Conservation (phyloP, 495 filamentous ascomycete species). For the Aspergillus heteromorphus region DNA sequence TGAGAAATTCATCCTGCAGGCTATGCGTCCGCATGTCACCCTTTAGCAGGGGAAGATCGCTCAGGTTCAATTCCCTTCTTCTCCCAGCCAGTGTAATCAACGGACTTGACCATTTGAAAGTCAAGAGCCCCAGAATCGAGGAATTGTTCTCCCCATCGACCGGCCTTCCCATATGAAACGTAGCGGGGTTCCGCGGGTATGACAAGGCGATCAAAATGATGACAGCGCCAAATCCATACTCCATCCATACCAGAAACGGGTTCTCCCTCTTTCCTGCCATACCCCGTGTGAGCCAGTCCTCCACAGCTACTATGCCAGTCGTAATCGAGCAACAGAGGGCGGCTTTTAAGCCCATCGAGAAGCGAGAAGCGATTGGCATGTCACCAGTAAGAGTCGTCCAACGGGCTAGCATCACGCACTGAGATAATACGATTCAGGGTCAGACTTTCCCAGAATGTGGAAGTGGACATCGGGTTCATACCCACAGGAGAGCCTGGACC, state of each 20-base stretch:
- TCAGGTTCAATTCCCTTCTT: conserved; percentile 49
- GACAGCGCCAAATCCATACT: conserved; percentile 14
- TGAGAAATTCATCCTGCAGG: conserved; percentile 38
- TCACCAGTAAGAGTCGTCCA: too few species aligned
- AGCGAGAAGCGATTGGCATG: too few species aligned
- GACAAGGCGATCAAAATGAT: not conserved
- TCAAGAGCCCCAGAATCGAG: conserved; percentile 52
- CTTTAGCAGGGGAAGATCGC: conserved; percentile 44
- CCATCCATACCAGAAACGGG: not conserved
- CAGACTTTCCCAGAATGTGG: too few species aligned
- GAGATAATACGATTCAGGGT: too few species aligned
- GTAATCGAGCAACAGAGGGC: too few species aligned
- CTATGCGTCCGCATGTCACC: not conserved
- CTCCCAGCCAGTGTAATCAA: conserved; percentile 44
- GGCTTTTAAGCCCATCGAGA: too few species aligned
- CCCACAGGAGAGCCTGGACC: too few species aligned
- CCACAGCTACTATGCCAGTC: too few species aligned
- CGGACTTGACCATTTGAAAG: conserved; percentile 48
- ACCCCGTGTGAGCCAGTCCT: too few species aligned
- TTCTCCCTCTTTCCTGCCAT: too few species aligned
- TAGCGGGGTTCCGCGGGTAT: conserved; percentile 49
- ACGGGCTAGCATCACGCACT: too few species aligned
- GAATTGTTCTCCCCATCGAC: conserved; percentile 55
- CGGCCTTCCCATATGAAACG: conserved; percentile 41
- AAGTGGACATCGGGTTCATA: too few species aligned